Evolutionary conservation across 2,329 filamentous ascomycete species (phyloP), one percentile per base, ranked within the genome.

Genomic region (Xylariomycetidae sp.): DNA sequence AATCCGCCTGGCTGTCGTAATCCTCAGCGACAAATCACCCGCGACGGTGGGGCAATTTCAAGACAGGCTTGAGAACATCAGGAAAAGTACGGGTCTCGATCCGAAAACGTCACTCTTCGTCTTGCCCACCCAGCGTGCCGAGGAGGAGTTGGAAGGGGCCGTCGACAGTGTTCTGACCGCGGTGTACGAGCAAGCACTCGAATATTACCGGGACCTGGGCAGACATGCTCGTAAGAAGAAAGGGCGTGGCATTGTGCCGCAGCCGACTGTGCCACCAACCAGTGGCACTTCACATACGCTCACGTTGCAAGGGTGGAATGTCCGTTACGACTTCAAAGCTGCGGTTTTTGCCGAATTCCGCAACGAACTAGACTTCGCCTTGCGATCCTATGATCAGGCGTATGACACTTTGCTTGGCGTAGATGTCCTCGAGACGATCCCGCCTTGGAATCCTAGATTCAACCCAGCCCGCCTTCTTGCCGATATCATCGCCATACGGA

Each of bases 121-220:
- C 49, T 70, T 95, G 10, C 82, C 87, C 2, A 78, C 84, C 0
- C 77, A 82, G 47, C 78, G 81, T 6, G 82, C 85, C 4, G 64
- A 72, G 3, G 70, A 75, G 1, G 87, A 94, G 52, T 63, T 93
- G 15, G 73, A 78, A 39, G 76, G 79, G 6, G 87, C 90, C 44
- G 78, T 83, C 1, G 77, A 82, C 34, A 82, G 75, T 32, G 74
- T 94, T 25, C 67, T 95, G 29, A 67, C 76, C 2, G 74, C 81
- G 1, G 59, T 95, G 27, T 87, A 90, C 39, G 76, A 80, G 1
- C 68, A 79, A 14, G 79, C 85, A 14, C 66, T 90, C 28, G 92
- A 98, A 49, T 95, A 95, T 59, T 96, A 96, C 57, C 74, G 89
- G 28, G 90, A 98, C 49, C 70, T 96, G 10, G 88, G 87, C n/a